A percentile compares a stretch with the other conserved stretches of the same genome.
phyloP scores from a whole-genome alignment of 371 early-diverging fungal species.

The Choanephora cucurbitarum region DNA sequence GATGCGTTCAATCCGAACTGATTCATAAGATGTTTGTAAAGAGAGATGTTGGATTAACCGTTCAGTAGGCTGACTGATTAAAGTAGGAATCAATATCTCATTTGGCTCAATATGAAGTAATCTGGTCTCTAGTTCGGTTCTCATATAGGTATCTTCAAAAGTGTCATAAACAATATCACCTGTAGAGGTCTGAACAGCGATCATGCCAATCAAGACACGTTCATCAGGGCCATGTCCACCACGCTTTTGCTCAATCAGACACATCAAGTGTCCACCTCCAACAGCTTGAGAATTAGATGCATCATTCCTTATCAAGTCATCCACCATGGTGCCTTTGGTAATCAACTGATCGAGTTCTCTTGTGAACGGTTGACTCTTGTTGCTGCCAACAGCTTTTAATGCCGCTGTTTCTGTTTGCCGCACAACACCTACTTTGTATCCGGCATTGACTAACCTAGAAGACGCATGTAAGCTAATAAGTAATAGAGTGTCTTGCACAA shows the following conservation, averaged over 20 bases:
- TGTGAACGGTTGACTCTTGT: slow-evolving; percentile 73
- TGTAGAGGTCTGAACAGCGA: slow-evolving; percentile 72
- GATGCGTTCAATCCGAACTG: slow-evolving; percentile 65
- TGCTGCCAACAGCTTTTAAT: slow-evolving; percentile 76
- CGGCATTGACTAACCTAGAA: slow-evolving; percentile 73
- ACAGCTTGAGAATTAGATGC: slow-evolving; percentile 22
- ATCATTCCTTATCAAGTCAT: slow-evolving; percentile 55
- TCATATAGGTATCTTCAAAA: slow-evolving; percentile 71
- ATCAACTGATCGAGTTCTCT: slow-evolving; percentile 75
- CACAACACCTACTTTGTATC: slow-evolving; percentile 85
- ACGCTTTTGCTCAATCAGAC: slow-evolving; percentile 58
- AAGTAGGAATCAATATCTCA: slow-evolving; percentile 70
- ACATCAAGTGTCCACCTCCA: slow-evolving; percentile 52
- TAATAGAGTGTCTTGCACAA: no score
- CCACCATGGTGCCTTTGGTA: slow-evolving; percentile 81
- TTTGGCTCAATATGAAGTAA: slow-evolving; percentile 74
- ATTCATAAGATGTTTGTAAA: slow-evolving; percentile 28
- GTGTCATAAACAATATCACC: slow-evolving; percentile 78
- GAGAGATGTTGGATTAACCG: slow-evolving; percentile 50
- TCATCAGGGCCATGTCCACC: slow-evolving; percentile 54
- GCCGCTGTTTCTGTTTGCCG: slow-evolving; percentile 88
- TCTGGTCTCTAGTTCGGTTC: slow-evolving; percentile 78
- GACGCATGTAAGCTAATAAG: neutral
- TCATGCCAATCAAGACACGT: slow-evolving; percentile 47
- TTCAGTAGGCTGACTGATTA: slow-evolving; percentile 56